Evolutionary conservation across 2,329 filamentous ascomycete genomes (phyloP).

Genomic region (Didymella exigua): DNA sequence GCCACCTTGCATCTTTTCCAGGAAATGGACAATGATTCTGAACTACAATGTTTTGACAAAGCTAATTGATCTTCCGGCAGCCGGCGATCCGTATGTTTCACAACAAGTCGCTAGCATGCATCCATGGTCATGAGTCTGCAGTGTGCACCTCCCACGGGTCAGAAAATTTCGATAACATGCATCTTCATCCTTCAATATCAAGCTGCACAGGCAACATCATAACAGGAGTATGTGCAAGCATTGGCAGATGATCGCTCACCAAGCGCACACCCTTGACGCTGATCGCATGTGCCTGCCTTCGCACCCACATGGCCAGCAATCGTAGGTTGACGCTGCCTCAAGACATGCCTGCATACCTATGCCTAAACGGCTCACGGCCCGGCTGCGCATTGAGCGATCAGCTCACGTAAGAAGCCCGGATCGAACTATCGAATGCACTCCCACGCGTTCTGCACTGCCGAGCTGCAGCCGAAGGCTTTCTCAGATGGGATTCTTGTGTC

Average conservation of each 20-base stretch:
- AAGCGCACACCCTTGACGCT: conserved; percentile 9
- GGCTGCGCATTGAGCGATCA: conserved; percentile 13
- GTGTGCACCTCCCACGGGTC: background rate
- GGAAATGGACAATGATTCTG: background rate
- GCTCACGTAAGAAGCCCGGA: conserved; percentile 14
- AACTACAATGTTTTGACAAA: background rate
- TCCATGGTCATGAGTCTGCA: background rate
- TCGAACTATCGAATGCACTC: conserved; percentile 7
- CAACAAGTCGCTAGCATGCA: background rate
- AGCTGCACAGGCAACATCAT: conserved; percentile 1
- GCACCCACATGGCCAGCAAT: background rate
- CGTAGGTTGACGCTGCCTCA: background rate
- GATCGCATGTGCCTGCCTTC: conserved; percentile 9
- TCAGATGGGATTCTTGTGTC: background rate
- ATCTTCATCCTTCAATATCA: background rate
- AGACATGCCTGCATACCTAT: background rate
- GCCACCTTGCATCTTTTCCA: background rate
- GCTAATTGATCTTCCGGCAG: background rate
- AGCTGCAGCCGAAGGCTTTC: background rate
- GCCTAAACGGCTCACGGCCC: conserved; percentile 11
- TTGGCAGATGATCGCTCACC: conserved; percentile 14
- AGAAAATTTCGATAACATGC: background rate
- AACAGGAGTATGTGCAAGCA: conserved; percentile 7
- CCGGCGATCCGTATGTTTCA: background rate
- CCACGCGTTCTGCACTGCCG: background rate